These are phyloP conservation scores for Verticillium zaregamsianum DNA, from an alignment of 2,329 filamentous ascomycete genomes.

Conservation along the genomic window DNA sequence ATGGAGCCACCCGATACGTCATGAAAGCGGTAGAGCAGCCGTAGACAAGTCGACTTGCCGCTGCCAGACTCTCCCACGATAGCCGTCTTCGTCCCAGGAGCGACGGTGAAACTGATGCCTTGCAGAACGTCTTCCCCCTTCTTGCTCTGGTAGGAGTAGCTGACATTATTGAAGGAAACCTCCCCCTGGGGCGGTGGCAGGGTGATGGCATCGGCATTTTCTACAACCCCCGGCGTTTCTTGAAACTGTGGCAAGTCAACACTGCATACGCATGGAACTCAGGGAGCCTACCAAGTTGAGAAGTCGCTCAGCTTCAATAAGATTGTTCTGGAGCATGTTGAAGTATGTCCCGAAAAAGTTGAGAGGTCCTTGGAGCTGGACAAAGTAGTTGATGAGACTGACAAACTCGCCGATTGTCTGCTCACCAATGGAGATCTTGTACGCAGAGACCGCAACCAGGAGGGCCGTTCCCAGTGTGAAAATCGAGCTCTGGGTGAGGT, in stretches of 20 bases:
- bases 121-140: slow-evolving; percentile 30
- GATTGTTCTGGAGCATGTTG: slow-evolving; percentile 39
- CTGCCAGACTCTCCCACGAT: slow-evolving; percentile 41
- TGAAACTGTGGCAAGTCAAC: slow-evolving; percentile 29
- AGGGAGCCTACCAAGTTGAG: slow-evolving; percentile 31
- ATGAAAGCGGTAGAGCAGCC: slow-evolving; percentile 48
- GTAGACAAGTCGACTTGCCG: slow-evolving; percentile 44
- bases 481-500: slow-evolving; percentile 59
- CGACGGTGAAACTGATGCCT: slow-evolving; percentile 35
- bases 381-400: slow-evolving; percentile 52
- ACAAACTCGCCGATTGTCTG: slow-evolving; percentile 54
- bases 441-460: slow-evolving; percentile 58
- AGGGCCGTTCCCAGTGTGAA: slow-evolving; percentile 57
- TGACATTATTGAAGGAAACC: slow-evolving; percentile 36
- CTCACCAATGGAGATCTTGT: slow-evolving; percentile 53
- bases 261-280: neutral
- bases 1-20: slow-evolving; percentile 41
- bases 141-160: slow-evolving; percentile 37
- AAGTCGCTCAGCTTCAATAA: slow-evolving; percentile 42
- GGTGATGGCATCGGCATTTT: slow-evolving; percentile 31
- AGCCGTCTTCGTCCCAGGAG: slow-evolving; percentile 40
- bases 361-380: slow-evolving; percentile 56
- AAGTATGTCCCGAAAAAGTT: slow-evolving; percentile 56
- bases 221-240: slow-evolving; percentile 36
- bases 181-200: slow-evolving; percentile 29